phyloP scores from a whole-genome alignment of 2,329 filamentous ascomycete species.

The Plenodomus tracheiphilus region DNA sequence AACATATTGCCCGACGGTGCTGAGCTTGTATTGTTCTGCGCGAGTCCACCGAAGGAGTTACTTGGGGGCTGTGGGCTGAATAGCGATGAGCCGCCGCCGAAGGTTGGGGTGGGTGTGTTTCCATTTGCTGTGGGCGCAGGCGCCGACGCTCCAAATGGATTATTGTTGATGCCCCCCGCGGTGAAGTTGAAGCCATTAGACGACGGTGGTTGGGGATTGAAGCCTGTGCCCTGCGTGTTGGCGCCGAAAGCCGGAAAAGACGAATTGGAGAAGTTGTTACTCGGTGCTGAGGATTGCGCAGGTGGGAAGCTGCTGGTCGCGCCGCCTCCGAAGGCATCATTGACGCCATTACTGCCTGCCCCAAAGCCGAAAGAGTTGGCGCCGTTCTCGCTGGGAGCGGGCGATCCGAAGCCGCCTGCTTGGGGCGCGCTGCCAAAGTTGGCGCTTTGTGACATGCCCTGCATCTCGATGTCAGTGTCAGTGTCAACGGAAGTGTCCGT shows the following conservation, averaged over 20 bases:
- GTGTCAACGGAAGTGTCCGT: conserved; percentile 1
- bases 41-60: conserved; percentile 24
- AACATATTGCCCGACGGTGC: conserved; percentile 18
- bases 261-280: conserved; percentile 30
- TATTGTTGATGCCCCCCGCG: conserved; percentile 14
- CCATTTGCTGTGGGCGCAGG: conserved; percentile 27
- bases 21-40: conserved; percentile 20
- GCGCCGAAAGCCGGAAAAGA: conserved; percentile 40
- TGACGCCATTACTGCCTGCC: conserved; percentile 11
- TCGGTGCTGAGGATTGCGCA: conserved; percentile 27
- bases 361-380: conserved; percentile 11
- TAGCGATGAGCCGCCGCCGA: conserved; percentile 22
- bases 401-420: conserved; percentile 26
- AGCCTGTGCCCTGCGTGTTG: conserved; percentile 19
- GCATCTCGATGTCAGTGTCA: neutral
- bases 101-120: conserved; percentile 12
- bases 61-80: conserved; percentile 23
- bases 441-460: conserved; percentile 27
- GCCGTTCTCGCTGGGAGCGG: conserved; percentile 15
- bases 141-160: conserved; percentile 26
- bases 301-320: conserved; percentile 39
- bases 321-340: conserved; percentile 19
- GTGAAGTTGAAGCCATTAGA: conserved; percentile 34
- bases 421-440: conserved; percentile 22
- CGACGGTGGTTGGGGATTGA: conserved; percentile 31